Conservation (phyloP, 768 basidiomycete species). For the Mycena sanguinolenta region DNA sequence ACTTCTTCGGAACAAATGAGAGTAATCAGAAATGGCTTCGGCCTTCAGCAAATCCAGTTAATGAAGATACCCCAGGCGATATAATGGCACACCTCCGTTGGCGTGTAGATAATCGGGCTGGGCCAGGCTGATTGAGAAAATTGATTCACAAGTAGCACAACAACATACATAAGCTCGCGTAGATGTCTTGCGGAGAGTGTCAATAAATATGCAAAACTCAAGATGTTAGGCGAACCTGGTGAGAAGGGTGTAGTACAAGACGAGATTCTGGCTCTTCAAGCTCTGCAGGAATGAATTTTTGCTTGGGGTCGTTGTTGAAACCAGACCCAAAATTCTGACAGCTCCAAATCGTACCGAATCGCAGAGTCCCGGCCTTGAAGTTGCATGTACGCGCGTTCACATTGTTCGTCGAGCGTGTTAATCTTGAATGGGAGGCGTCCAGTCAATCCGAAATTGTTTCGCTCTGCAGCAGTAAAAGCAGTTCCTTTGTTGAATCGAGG, state of each 20-base stretch:
- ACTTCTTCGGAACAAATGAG: constrained; percentile 83
- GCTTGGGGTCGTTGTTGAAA: constrained; percentile 25
- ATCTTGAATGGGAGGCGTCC: constrained; percentile 65
- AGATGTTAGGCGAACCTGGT: constrained; percentile 36
- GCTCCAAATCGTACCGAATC: constrained; percentile 34
- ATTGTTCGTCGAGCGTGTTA: constrained; percentile 83
- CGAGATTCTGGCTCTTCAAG: constrained; percentile 85
- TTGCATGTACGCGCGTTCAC: constrained; percentile 80
- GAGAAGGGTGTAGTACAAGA: constrained; percentile 81
- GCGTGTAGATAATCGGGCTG: constrained; percentile 83
- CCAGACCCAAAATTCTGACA: too few relatives aligned
- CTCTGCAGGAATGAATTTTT: constrained; percentile 86
- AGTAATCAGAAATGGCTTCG: constrained; percentile 87
- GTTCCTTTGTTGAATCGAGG: constrained; percentile 87
- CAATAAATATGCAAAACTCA: not conserved
- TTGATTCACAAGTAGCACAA: not conserved
- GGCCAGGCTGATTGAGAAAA: not conserved
- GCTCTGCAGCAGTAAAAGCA: constrained; percentile 77
- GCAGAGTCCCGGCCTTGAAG: constrained; percentile 51
- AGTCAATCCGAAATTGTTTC: constrained; percentile 74
- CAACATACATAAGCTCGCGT: constrained; percentile 64
- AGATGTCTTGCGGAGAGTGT: constrained; percentile 54
- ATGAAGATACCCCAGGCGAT: not conserved
- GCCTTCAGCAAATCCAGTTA: constrained; percentile 57
- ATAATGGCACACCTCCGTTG: constrained; percentile 72